These are phyloP conservation scores for Chaetomidium leptoderma DNA, from an alignment of 495 filamentous ascomycete genomes.

Conservation along the genomic window DNA sequence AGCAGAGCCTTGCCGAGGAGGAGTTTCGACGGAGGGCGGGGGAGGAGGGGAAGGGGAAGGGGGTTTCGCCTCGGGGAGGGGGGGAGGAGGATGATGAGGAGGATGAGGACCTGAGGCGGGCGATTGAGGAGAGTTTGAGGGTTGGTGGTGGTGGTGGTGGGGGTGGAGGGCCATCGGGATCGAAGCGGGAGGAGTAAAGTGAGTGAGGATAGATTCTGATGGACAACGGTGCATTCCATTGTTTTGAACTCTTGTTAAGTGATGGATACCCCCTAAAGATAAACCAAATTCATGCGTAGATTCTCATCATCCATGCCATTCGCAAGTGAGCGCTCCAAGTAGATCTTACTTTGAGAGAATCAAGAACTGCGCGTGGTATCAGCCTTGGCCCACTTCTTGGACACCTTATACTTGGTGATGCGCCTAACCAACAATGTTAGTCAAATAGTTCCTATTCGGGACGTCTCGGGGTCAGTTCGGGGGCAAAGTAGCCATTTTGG, in stretches of 20 bases:
- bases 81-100: constrained; percentile 29
- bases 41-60: constrained; percentile 13
- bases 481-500: no score
- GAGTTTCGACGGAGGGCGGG: constrained; percentile 40
- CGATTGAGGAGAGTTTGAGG: constrained; percentile 47
- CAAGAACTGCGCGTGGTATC: not conserved
- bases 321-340: no score
- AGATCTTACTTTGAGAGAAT: not conserved
- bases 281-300: not conserved
- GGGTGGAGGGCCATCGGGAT: not conserved
- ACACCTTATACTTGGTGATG: constrained; percentile 22
- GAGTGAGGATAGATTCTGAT: not conserved
- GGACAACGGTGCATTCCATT: not conserved
- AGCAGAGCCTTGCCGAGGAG: constrained; percentile 67
- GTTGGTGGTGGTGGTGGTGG: constrained; percentile 15
- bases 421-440: no score
- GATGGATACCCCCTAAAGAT: not conserved
- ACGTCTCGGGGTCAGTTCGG: no score
- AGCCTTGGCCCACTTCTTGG: constrained; percentile 14
- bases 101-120: constrained; percentile 45
- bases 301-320: not conserved
- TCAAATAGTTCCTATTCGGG: no score
- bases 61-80: not conserved
- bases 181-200: not conserved
- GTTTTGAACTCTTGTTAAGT: no score